Evolutionary conservation across 805 yeast genomes (phyloP), one percentile per base, ranked within the genome.

Genomic region (Starmerella roubikii): DNA sequence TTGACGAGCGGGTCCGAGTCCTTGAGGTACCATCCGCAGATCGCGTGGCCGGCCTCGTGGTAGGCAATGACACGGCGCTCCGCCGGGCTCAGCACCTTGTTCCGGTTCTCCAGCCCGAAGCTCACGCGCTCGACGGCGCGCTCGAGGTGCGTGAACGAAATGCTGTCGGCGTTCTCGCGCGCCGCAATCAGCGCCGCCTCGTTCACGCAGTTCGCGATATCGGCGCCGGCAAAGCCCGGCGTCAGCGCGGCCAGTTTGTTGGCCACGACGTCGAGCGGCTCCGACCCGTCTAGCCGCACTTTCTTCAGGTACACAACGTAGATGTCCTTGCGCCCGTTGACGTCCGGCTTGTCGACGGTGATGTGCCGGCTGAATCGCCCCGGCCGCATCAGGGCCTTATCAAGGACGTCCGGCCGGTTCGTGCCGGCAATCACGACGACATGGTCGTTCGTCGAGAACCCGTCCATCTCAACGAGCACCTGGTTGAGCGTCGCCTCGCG

Each of bases 11-110:
- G 98, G 56, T 88, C 95, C 2, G 97, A 94, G 59, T 71, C 71
- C 58, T 81, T 73, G 54, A 91, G 69, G 55, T 67, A 85, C 99
- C 98, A 91, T 11, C 98, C 98, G 60, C 97, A 86, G 44, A 91
- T 74, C 10, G 99, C 98, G 61, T 93, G 98, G 3, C 98, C 99
- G 3, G 99, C 98, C 60, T 91, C 99, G 57, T 93, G 98, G 54
- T 80, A 91, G 1, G 98, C 98, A 41, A 93, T 95, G 21, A 84
- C 75, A 46, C 68, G 74, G 62, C 85, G 83, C 56, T 93, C 97
- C 43, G 79, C 86, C 1, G 84, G 78, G 3, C 84, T 74, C 44
- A 93, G 66, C 12, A 91, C 71, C 54, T 79, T 78, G 13, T 86
- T 72, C 61, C 84, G 88, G 67, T 82, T 82, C 60, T 88, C 97